Base-by-base conservation (phyloP, 805 yeast genomes). In the Alloascoidea africana region DNA sequence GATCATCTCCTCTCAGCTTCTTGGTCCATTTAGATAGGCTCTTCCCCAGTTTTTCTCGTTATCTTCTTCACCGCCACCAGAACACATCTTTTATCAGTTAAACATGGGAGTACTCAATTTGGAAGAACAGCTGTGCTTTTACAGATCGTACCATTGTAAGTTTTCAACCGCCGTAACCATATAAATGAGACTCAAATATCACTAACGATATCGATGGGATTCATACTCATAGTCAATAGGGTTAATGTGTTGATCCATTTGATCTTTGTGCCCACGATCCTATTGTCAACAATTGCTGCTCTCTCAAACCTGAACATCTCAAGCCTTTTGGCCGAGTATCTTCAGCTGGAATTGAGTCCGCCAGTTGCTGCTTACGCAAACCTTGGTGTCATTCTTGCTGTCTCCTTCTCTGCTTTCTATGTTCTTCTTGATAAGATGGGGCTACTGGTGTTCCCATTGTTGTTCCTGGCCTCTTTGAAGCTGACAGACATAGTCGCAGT, bases 231-330 rank as follows among this genome's bases (percentile, higher is more conserved):
- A 66, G 51, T 60, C 47, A 54, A 73, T 45, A 59, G 57, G 1
- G 56, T 54, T 27, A 89, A 89, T 57, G 87, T 87, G 4, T 45
- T 62, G 5, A 81, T 89, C 44, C 98, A 89, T 51, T 54, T 80
- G 35, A 53, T 71, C 3, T 85, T 85, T 51, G 86, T 89, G 19
- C 97, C 97, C 1, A 55, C 73, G 15, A 86, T 89, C 37, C 60
- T 82, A 18, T 56, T 68, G 38, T 63, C 84, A 3, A 55, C 76
- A 1, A 51, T 74, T 33, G 60, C 70, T 8, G 46, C 72, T 18
- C 42, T 54, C 5, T 45, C 61, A 5, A 51, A 55, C 14, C 34
- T 58, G 4, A 46, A 54, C 17, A 34, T 58, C 3, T 34, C 44
- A 14, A 16, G 33, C 30, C n/a, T 33, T n/a, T 14, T 27, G 23